Base-by-base conservation (phyloP, 2,329 filamentous ascomycete genomes). In the Aspergillus bombycis region DNA sequence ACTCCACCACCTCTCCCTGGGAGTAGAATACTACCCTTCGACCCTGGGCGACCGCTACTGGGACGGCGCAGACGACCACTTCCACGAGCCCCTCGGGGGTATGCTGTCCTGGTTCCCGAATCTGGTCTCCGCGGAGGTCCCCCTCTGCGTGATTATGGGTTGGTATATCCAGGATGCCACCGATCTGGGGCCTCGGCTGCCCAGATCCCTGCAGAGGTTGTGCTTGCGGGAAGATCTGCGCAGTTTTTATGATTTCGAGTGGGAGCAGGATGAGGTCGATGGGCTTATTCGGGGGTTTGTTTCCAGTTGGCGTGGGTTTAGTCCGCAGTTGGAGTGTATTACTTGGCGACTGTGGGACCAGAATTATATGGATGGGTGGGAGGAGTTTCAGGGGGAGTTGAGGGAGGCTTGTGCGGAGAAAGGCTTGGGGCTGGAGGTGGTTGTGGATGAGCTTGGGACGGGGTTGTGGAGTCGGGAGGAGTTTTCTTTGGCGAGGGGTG, bases 381-480 rank as follows among this genome's bases (percentile, higher is more conserved):
- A 48, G 26, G 57, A 41, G 5, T 11, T 34, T 6, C 32, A 52
- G 36, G 60, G 41, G 1, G 32, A 52, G 14, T 19, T 46, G 26
- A 43, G 21, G 1, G 23, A 28, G 46, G 10, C 30, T 34, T 58
- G 55, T 58, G 30, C 19, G 12, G 30, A 55, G 7, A 14, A 30
- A 11, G 48, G 56, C 7, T 19, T 62, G 23, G 26, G 32, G 32
- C 21, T 62, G 45, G 23, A 46, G 3, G 19, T 62, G 8, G 60
- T 62, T 1, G 45, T 52, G 8, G 60, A 62, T 48, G 55, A 62
- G 53, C 55, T 62, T 32, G 55, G 53, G 12, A 23, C 55, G 14
- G 60, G 60, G 1, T 16, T 62, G 55, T 62, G 55, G 60, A 50
- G 36, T 12, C 41, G 41, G 41, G n/a, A 43, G 10, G 19, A 1